Evolutionary conservation across 768 basidiomycete species (phyloP).

Genomic region (Naganishia vishniacii): DNA sequence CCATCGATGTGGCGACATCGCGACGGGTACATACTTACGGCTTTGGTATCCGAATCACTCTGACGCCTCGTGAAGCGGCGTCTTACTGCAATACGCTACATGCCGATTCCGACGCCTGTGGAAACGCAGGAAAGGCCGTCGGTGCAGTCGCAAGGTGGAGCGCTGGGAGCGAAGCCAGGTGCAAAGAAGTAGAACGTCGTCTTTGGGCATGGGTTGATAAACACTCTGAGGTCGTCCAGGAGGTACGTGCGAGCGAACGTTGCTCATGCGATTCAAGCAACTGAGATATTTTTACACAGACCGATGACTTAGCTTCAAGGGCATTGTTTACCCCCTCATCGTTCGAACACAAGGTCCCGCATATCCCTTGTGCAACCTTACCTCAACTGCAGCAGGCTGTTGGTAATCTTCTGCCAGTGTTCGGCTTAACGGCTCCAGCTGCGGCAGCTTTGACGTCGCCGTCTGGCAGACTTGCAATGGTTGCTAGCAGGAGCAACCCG

Average conservation of each 20-base stretch:
- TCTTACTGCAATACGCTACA: conserved; percentile 38
- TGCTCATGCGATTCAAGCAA: too few relatives aligned
- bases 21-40: conserved; percentile 44
- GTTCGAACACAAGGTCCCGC: conserved; percentile 15
- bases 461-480: conserved; percentile 1
- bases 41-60: conserved; percentile 40
- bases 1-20: conserved; percentile 35
- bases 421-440: background rate
- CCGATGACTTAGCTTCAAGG: background rate
- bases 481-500: background rate
- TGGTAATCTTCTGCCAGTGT: conserved; percentile 20
- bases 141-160: conserved; percentile 47
- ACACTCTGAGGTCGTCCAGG: background rate
- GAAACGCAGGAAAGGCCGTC: conserved; percentile 40
- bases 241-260: too few relatives aligned
- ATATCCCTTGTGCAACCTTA: conserved; percentile 16
- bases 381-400: conserved; percentile 17
- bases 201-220: conserved; percentile 13
- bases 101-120: conserved; percentile 26
- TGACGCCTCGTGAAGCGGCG: conserved; percentile 35
- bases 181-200: conserved; percentile 32
- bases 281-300: background rate
- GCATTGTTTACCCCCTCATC: background rate
- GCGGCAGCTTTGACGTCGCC: background rate
- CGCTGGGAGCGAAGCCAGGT: conserved; percentile 37